Percentiles rank a stretch among this genome's conserved stretches.
Evolutionary conservation across 2,329 filamentous ascomycete genomes (phyloP).

Genomic region (Sporothrix brasiliensis): DNA sequence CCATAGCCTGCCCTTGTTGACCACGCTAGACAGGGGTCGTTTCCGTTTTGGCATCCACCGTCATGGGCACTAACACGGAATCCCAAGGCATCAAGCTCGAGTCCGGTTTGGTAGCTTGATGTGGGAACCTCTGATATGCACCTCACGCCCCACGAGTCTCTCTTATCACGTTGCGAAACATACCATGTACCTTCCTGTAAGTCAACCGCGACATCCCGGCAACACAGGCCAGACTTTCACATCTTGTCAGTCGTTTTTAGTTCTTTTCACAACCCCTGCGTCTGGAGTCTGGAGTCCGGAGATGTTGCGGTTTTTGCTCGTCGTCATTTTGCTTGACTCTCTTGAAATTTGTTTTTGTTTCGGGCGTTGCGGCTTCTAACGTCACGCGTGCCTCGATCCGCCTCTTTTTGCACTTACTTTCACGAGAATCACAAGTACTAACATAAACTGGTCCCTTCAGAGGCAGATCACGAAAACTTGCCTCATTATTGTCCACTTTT

Average conservation of each 20-base stretch:
- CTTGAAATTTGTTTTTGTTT: slow-evolving; percentile 14
- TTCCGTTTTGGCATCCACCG: slow-evolving; percentile 18
- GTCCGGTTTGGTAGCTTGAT: slow-evolving; percentile 10
- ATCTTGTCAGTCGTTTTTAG: neutral
- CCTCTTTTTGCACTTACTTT: neutral
- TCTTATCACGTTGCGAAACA: neutral
- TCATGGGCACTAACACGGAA: slow-evolving; percentile 16
- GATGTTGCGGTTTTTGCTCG: neutral
- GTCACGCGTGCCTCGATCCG: slow-evolving; percentile 3
- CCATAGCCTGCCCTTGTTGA: neutral
- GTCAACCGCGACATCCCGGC: neutral
- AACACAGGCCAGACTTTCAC: neutral
- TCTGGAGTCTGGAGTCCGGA: slow-evolving; percentile 6
- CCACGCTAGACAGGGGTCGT: slow-evolving; percentile 27
- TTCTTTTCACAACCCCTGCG: neutral
- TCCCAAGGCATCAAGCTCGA: slow-evolving; percentile 20
- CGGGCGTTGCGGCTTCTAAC: slow-evolving; percentile 11
- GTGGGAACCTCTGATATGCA: slow-evolving; percentile 10
- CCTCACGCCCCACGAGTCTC: slow-evolving; percentile 2
- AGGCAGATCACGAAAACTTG: neutral
- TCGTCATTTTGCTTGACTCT: slow-evolving; percentile 26
- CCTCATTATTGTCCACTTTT: slow-evolving; percentile 16
- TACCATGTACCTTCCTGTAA: neutral
- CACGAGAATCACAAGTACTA: neutral
- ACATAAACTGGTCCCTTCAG: neutral